These are phyloP conservation scores for Eutrema salsugineum DNA, from an alignment of 441 rosid species.

Conservation along the genomic window DNA sequence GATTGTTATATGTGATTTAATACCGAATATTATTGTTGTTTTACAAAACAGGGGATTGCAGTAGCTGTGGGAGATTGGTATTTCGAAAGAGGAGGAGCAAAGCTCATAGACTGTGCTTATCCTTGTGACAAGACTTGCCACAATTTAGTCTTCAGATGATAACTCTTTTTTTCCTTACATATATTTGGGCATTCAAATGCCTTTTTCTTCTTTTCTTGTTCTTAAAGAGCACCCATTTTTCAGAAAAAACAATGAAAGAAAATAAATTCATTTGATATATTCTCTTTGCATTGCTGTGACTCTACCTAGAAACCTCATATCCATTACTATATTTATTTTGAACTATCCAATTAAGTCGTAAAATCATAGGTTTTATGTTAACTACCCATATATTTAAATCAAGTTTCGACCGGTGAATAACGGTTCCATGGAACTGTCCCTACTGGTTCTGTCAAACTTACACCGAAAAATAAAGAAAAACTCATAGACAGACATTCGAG, in stretches of 20 bases:
- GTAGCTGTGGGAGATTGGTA: constrained; percentile 97
- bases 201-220: background rate
- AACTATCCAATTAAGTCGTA: no score
- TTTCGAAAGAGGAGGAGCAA: constrained; percentile 62
- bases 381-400: no score
- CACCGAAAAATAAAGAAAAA: no score
- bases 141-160: constrained; percentile 64
- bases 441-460: no score
- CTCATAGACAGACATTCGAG: no score
- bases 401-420: no score
- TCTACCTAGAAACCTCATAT: no score
- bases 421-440: no score
- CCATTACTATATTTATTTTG: no score
- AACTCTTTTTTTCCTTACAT: background rate
- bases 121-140: constrained; percentile 92
- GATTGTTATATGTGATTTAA: background rate
- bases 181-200: background rate
- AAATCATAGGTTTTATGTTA: no score
- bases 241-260: background rate
- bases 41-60: constrained; percentile 69
- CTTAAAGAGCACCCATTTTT: background rate
- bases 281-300: background rate
- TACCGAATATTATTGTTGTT: background rate
- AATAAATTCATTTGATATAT: background rate
- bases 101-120: constrained; percentile 76